phyloP scores from a whole-genome alignment of 2,329 filamentous ascomycete species.

The Neoascochyta sp. region DNA sequence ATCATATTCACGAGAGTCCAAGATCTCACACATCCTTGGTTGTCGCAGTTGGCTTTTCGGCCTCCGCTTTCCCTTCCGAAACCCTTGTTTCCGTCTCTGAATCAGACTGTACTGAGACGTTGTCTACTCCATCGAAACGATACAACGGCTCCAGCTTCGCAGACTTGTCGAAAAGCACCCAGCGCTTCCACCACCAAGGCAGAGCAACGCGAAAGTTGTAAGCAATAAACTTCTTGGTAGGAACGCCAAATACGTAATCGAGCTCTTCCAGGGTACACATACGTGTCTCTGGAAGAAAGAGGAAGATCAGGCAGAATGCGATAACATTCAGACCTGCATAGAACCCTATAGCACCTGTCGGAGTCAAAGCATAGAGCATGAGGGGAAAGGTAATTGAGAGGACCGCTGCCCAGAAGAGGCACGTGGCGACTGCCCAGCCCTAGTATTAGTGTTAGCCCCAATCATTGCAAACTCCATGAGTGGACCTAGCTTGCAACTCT shows the following conservation, averaged over 20 bases:
- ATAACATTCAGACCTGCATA: constrained; percentile 59
- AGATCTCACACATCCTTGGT: constrained; percentile 8
- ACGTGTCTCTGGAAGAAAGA: constrained; percentile 7
- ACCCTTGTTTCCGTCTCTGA: background rate
- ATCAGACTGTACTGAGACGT: background rate
- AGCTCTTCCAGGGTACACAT: constrained; percentile 46
- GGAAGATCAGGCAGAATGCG: constrained; percentile 57
- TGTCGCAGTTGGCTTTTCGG: constrained; percentile 3
- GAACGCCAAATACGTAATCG: constrained; percentile 50
- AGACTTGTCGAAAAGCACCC: constrained; percentile 32
- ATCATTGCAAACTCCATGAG: no score
- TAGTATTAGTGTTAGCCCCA: background rate
- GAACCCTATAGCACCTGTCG: constrained; percentile 58
- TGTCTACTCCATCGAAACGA: constrained; percentile 18
- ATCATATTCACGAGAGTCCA: no score
- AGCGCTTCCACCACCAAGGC: constrained; percentile 46
- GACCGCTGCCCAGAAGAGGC: constrained; percentile 57
- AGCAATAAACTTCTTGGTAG: constrained; percentile 40
- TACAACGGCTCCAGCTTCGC: constrained; percentile 26
- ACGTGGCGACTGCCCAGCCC: constrained; percentile 62
- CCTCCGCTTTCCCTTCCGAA: background rate
- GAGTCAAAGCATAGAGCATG: constrained; percentile 51
- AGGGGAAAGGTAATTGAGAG: constrained; percentile 61
- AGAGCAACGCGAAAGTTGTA: constrained; percentile 31
- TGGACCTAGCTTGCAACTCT: no score